Evolutionary conservation across 768 basidiomycete genomes (phyloP).

Genomic region (Boletus barrowsii): DNA sequence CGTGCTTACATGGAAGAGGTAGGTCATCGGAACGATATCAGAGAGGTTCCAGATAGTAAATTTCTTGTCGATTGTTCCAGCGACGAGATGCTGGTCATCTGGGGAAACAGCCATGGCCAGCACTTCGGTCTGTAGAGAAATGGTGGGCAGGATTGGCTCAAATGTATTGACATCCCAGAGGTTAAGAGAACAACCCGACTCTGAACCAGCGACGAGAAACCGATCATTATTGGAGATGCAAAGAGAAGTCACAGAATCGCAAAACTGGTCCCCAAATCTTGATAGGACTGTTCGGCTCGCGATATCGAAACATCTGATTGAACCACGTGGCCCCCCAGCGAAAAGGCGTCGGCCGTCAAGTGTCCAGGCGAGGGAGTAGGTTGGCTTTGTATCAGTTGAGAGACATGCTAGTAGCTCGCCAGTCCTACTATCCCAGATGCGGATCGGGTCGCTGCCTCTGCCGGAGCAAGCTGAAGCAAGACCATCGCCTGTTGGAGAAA

Average conservation of each 20-base stretch:
- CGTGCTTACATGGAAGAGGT: conserved; percentile 2
- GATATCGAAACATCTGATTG: conserved; percentile 2
- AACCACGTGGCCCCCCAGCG: conserved; percentile 6
- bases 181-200: not conserved
- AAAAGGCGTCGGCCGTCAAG: conserved; percentile 5
- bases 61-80: not conserved
- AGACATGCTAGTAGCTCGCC: conserved; percentile 6
- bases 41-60: not conserved
- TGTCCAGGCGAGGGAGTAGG: conserved; percentile 6
- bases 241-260: conserved; percentile 6
- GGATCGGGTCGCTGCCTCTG: not conserved
- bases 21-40: not conserved
- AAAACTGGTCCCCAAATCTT: not conserved
- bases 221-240: not conserved
- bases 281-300: not conserved
- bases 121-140: not conserved
- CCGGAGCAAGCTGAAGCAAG: conserved; percentile 5
- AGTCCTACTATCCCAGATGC: conserved; percentile 6
- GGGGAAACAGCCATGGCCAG: conserved; percentile 1
- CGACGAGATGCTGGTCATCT: not conserved
- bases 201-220: conserved; percentile 8
- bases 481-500: conserved; percentile 4
- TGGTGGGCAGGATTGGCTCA: not conserved
- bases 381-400: not conserved
- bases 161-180: conserved; percentile 5